Percentiles rank a stretch among this genome's conserved stretches.
Evolutionary conservation across 768 basidiomycete genomes (phyloP).

Genomic region (Leccinum subgranulosum): DNA sequence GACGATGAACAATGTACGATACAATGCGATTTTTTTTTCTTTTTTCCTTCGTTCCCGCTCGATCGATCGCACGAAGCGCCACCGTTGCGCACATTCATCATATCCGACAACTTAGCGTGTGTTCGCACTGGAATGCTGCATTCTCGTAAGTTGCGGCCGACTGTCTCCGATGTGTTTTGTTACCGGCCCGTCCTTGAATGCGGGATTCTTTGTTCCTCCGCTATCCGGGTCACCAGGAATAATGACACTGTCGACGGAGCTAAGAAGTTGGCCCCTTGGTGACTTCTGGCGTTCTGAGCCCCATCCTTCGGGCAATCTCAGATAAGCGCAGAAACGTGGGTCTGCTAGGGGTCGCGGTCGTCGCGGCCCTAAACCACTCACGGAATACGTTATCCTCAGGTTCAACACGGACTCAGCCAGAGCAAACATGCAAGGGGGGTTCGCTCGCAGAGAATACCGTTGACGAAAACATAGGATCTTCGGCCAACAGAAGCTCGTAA

Average conservation of each 20-base stretch:
- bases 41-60: neutral
- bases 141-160: slow-evolving; percentile 15
- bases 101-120: neutral
- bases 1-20: neutral
- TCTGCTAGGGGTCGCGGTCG: neutral
- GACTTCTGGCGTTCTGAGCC: slow-evolving; percentile 12
- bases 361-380: neutral
- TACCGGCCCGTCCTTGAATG: neutral
- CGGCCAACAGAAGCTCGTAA: slow-evolving; percentile 11
- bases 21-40: neutral
- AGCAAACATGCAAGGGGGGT: slow-evolving; percentile 1
- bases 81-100: slow-evolving; percentile 8
- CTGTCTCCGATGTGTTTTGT: slow-evolving; percentile 10
- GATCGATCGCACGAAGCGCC: slow-evolving; percentile 20
- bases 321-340: slow-evolving; percentile 12
- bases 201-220: slow-evolving; percentile 1
- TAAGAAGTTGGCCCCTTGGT: slow-evolving; percentile 5
- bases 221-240: slow-evolving; percentile 20
- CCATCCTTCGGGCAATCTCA: slow-evolving; percentile 15
- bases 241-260: slow-evolving; percentile 12
- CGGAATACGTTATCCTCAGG: neutral
- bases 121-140: neutral
- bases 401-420: neutral
- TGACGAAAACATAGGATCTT: slow-evolving; percentile 9
- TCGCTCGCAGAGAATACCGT: slow-evolving; percentile 3